These are phyloP conservation scores for Lasiodiplodia citricola DNA, from an alignment of 2,329 filamentous ascomycete genomes.

Conservation along the genomic window DNA sequence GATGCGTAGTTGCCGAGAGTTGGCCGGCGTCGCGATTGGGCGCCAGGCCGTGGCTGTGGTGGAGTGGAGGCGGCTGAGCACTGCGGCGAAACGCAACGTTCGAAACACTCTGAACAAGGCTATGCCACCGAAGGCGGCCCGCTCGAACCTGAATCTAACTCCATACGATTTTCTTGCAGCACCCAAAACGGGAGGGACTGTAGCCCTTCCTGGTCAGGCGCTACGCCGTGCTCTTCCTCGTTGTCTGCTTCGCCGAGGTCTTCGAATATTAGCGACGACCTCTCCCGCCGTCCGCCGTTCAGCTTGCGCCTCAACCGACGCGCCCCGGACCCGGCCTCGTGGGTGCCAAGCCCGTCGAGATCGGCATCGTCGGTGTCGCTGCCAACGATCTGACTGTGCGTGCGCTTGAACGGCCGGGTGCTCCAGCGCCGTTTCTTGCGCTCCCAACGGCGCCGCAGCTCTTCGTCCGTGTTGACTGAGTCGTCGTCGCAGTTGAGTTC, in stretches of 20 bases:
- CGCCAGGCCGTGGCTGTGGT: conserved; percentile 10
- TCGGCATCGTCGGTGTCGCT: conserved; percentile 51
- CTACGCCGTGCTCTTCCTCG: conserved; percentile 39
- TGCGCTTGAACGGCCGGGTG: conserved; percentile 51
- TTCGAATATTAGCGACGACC: conserved; percentile 46
- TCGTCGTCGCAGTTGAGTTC: conserved; percentile 44
- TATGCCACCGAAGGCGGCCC: conserved; percentile 13
- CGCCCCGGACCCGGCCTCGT: conserved; percentile 44
- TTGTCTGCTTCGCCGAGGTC: conserved; percentile 43
- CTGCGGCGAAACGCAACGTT: neutral
- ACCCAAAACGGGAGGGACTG: conserved; percentile 47
- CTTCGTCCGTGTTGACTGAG: conserved; percentile 36
- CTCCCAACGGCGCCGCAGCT: conserved; percentile 25
- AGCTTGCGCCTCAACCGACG: conserved; percentile 51
- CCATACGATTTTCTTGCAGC: conserved; percentile 33
- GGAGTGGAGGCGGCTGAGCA: conserved; percentile 7
- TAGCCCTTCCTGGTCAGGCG: conserved; percentile 43
- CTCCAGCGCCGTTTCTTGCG: conserved; percentile 50
- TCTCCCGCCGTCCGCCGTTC: conserved; percentile 42
- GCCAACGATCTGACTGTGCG: conserved; percentile 52
- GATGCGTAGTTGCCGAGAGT: conserved; percentile 5
- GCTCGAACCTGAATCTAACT: conserved; percentile 28
- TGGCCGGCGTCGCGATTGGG: conserved; percentile 6
- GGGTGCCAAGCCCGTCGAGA: conserved; percentile 46
- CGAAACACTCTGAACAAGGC: neutral